phyloP scores from a whole-genome alignment of 176 grass and related monocot genomes.

The Oryza glumipatula region DNA sequence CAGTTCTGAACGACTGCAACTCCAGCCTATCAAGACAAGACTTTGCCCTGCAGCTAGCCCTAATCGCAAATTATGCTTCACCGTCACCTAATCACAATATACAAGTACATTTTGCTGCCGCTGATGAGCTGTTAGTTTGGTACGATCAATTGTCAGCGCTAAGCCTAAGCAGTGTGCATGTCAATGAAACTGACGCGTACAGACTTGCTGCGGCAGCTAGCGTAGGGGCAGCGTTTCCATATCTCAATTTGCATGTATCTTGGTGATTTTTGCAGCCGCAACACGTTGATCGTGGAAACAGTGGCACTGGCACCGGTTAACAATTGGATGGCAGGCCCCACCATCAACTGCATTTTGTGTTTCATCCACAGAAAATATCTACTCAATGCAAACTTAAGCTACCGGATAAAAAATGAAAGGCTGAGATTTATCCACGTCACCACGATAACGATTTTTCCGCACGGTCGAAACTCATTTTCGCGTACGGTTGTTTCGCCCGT shows the following conservation, averaged over 20 bases:
- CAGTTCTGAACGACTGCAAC: neutral
- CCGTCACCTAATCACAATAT: conserved; percentile 17
- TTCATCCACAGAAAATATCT: no score
- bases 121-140: conserved; percentile 34
- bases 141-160: conserved; percentile 21
- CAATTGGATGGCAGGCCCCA: no score
- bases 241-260: neutral
- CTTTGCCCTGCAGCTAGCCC: neutral
- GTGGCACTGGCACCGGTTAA: no score
- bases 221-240: neutral
- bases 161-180: neutral
- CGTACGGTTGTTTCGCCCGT: no score
- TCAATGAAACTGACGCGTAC: neutral
- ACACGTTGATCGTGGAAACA: no score
- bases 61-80: neutral
- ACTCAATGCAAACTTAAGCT: no score
- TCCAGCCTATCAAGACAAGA: conserved; percentile 21
- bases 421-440: no score
- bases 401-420: no score
- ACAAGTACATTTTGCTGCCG: neutral
- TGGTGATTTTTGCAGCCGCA: no score
- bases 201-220: neutral
- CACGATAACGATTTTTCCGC: no score
- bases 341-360: no score
- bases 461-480: no score